phyloP scores from a whole-genome alignment of 805 yeast species.

The Scheffersomyces stipitis region DNA sequence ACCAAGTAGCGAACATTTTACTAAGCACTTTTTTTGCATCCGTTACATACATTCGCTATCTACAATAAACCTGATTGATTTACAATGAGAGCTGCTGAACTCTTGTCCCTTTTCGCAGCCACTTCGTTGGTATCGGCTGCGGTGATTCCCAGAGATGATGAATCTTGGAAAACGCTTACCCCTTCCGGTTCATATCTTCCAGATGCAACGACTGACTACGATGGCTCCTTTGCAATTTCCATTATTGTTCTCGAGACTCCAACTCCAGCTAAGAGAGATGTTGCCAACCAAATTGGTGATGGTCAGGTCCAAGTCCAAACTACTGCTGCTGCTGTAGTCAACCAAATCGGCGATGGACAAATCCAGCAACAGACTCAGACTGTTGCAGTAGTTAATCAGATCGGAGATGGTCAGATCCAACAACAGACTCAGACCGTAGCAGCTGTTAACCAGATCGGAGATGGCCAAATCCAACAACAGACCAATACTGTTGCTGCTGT shows the following conservation, averaged over 20 bases:
- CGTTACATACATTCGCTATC: no score
- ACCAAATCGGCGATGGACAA: conserved; percentile 39
- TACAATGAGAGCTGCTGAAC: background rate
- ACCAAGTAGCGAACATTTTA: no score
- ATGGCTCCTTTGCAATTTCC: conserved; percentile 34
- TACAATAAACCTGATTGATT: no score
- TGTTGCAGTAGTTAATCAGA: conserved; percentile 24
- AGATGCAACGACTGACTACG: conserved; percentile 24
- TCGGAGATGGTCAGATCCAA: conserved; percentile 37
- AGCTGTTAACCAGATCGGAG: conserved; percentile 42
- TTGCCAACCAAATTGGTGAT: conserved; percentile 40
- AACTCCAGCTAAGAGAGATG: conserved; percentile 6
- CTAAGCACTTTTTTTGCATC: no score
- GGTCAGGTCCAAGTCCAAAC: conserved; percentile 57
- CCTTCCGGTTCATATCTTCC: conserved; percentile 26
- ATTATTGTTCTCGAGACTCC: conserved; percentile 21
- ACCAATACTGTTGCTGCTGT: conserved; percentile 23
- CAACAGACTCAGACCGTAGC: conserved; percentile 28
- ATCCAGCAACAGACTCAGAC: conserved; percentile 21
- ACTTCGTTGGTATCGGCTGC: conserved; percentile 20
- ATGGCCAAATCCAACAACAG: conserved; percentile 31
- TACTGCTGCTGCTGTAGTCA: conserved; percentile 22
- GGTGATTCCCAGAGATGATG: conserved; percentile 25
- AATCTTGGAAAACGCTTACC: conserved; percentile 30
- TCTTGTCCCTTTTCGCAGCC: background rate